Percentiles rank a stretch among this genome's conserved stretches.
Evolutionary conservation across 495 filamentous ascomycete genomes (phyloP).

Genomic region (Aspergillus ostianus): DNA sequence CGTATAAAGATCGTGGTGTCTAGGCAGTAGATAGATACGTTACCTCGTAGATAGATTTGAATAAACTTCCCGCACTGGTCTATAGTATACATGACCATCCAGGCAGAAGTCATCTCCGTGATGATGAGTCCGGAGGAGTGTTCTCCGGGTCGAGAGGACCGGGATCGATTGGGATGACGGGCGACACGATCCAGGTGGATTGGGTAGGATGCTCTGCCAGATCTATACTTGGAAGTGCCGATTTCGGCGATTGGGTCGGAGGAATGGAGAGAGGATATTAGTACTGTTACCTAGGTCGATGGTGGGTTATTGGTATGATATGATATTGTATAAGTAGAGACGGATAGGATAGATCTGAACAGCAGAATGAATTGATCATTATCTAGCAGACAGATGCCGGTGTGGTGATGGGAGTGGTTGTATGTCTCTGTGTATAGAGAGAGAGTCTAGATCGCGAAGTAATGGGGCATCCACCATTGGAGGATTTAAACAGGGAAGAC

Average conservation of each 20-base stretch:
- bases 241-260: conserved; percentile 5
- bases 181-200: not conserved
- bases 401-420: too few relatives aligned
- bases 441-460: too few relatives aligned
- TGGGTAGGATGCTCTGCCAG: not conserved
- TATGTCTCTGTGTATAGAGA: too few relatives aligned
- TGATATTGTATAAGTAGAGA: not conserved
- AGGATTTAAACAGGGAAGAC: not conserved
- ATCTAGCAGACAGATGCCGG: too few relatives aligned
- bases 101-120: too few relatives aligned
- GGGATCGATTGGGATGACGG: not conserved
- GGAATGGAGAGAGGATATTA: not conserved
- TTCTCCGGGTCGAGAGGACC: not conserved
- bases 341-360: not conserved
- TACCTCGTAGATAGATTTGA: too few relatives aligned
- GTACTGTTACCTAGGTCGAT: not conserved
- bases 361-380: not conserved
- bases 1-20: too few relatives aligned
- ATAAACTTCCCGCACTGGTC: too few relatives aligned
- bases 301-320: not conserved
- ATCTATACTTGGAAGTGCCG: conserved; percentile 8
- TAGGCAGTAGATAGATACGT: too few relatives aligned
- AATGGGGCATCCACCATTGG: not conserved
- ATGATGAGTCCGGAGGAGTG: not conserved
- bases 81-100: too few relatives aligned